Conservation (phyloP, 164 flowering plant genomes). For the Magnolia changhungtana region DNA sequence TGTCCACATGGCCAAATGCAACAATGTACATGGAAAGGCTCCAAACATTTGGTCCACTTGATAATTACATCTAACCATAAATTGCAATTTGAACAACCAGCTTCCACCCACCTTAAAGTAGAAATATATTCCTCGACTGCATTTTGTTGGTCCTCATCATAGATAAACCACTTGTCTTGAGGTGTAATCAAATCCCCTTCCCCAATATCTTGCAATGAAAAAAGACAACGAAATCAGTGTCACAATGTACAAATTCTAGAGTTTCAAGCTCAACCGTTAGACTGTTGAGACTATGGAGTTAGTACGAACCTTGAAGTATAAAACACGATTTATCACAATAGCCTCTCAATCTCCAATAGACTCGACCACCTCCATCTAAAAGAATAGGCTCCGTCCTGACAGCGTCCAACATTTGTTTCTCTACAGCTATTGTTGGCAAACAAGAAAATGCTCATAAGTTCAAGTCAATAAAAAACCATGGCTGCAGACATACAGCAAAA, state of each 20-base stretch:
- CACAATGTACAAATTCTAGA: not conserved
- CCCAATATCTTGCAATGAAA: slow-evolving; percentile 23
- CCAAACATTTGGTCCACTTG: no score
- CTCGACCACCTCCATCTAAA: slow-evolving; percentile 50
- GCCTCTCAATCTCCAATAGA: slow-evolving; percentile 60
- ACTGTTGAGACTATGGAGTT: not conserved
- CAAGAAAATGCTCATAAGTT: not conserved
- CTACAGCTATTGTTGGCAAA: slow-evolving; percentile 22
- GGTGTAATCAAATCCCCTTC: slow-evolving; percentile 16
- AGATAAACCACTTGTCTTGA: slow-evolving; percentile 38
- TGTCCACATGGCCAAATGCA: no score
- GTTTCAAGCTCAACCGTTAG: not conserved
- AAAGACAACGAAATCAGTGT: not conserved
- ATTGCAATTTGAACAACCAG: not conserved
- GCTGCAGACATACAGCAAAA: not conserved
- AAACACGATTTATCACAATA: slow-evolving; percentile 32
- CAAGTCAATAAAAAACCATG: not conserved
- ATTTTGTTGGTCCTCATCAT: slow-evolving; percentile 24
- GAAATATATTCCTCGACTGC: slow-evolving; percentile 27
- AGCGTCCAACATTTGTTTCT: slow-evolving; percentile 45
- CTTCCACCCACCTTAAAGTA: slow-evolving; percentile 25
- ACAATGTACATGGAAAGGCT: no score
- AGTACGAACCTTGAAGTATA: slow-evolving; percentile 62
- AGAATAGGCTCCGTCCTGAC: slow-evolving; percentile 58
- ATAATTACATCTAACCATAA: not conserved